phyloP scores from a whole-genome alignment of 495 filamentous ascomycete genomes.

The Staphylotrichum longicolle region DNA sequence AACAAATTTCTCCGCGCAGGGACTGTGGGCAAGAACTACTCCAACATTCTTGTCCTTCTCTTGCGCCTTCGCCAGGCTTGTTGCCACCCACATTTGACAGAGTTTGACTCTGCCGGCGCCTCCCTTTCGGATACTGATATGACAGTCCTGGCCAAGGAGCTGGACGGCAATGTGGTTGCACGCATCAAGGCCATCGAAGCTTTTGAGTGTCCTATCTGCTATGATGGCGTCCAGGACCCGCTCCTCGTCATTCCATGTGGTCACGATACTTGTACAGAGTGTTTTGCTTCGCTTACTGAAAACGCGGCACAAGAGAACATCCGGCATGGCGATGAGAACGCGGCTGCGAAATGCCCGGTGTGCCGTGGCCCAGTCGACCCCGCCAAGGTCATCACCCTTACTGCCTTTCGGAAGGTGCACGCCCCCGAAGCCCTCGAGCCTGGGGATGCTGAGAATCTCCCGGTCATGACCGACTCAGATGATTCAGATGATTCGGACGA shows the following conservation, averaged over 20 bases:
- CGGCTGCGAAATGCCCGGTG: slow-evolving; percentile 67
- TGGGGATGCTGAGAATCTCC: slow-evolving; percentile 7
- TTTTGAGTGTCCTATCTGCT: slow-evolving; percentile 76
- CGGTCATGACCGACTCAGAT: slow-evolving; percentile 31
- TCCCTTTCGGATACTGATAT: slow-evolving; percentile 53
- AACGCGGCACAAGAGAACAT: slow-evolving; percentile 49
- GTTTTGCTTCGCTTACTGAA: slow-evolving; percentile 71
- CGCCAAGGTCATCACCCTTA: slow-evolving; percentile 68
- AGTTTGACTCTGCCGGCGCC: slow-evolving; percentile 59
- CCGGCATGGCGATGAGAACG: slow-evolving; percentile 56
- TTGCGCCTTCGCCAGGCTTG: slow-evolving; percentile 89
- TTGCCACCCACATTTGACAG: slow-evolving; percentile 88
- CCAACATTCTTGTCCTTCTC: slow-evolving; percentile 78
- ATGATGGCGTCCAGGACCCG: slow-evolving; percentile 71
- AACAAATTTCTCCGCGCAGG: slow-evolving; percentile 73
- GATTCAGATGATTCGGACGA: slow-evolving; percentile 22
- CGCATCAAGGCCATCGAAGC: slow-evolving; percentile 62
- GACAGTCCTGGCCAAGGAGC: slow-evolving; percentile 61
- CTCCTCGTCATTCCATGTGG: slow-evolving; percentile 83
- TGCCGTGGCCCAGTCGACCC: slow-evolving; percentile 66
- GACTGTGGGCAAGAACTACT: slow-evolving; percentile 75
- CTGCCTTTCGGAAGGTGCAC: slow-evolving; percentile 73
- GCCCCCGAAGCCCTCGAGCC: slow-evolving; percentile 46
- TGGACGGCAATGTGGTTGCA: slow-evolving; percentile 59
- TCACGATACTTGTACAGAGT: slow-evolving; percentile 76